A percentile compares a stretch with the other conserved stretches of the same genome.
phyloP scores from a whole-genome alignment of 768 basidiomycete species.

The Panaeolus papilionaceus region DNA sequence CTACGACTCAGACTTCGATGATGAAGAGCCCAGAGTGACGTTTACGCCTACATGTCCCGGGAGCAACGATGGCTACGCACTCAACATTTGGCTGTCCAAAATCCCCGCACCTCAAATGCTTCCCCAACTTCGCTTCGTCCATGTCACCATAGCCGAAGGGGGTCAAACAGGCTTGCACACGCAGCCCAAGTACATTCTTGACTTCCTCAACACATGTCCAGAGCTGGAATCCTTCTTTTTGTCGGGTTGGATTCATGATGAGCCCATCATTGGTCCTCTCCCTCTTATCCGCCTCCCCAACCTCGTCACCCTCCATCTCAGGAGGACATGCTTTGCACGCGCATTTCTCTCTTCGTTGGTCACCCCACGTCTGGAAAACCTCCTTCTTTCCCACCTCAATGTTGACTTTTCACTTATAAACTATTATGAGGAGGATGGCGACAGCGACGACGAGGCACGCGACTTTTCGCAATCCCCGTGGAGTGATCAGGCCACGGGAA shows the following conservation, averaged over 20 bases:
- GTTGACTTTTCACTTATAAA: conserved; percentile 57
- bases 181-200: conserved; percentile 57
- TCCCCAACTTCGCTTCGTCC: conserved; percentile 59
- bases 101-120: conserved; percentile 55
- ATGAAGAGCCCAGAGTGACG: conserved; percentile 35
- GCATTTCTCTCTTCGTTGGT: conserved; percentile 69
- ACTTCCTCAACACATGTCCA: conserved; percentile 67
- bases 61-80: conserved; percentile 36
- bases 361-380: conserved; percentile 61
- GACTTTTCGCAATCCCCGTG: conserved; percentile 81
- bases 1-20: conserved; percentile 38
- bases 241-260: conserved; percentile 58
- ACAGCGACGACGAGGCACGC: conserved; percentile 74
- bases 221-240: conserved; percentile 64
- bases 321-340: conserved; percentile 66
- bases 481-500: conserved; percentile 80
- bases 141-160: conserved; percentile 62
- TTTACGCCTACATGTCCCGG: conserved; percentile 40
- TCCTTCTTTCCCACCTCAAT: conserved; percentile 72
- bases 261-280: conserved; percentile 36
- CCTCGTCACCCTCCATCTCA: conserved; percentile 62
- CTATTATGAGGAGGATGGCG: conserved; percentile 58
- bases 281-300: conserved; percentile 60
- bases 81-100: conserved; percentile 56
- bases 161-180: conserved; percentile 42